Conservation (phyloP, 768 basidiomycete species). For the Arthromyces matolae region DNA sequence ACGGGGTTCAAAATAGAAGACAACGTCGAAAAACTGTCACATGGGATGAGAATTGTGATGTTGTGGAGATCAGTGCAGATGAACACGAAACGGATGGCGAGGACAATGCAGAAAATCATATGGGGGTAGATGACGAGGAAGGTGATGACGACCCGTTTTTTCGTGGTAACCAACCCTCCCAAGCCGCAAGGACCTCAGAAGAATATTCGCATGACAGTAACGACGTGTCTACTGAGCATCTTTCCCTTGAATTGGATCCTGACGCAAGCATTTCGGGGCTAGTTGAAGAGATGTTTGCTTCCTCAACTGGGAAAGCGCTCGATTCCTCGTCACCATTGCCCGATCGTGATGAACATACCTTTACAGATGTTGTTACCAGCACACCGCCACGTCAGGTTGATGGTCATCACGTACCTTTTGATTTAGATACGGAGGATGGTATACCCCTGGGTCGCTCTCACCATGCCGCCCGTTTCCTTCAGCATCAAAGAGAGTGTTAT, state of each 20-base stretch:
- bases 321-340: not conserved
- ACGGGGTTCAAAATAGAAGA: constrained; percentile 36
- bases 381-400: constrained; percentile 41
- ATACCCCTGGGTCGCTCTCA: constrained; percentile 62
- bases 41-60: constrained; percentile 77
- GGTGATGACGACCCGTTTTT: constrained; percentile 44
- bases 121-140: constrained; percentile 26
- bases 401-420: constrained; percentile 40
- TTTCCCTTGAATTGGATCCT: constrained; percentile 35
- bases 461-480: constrained; percentile 51
- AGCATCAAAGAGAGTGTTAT: constrained; percentile 35
- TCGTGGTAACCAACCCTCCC: constrained; percentile 29
- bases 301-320: constrained; percentile 26
- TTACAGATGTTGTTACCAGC: constrained; percentile 16
- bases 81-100: constrained; percentile 30
- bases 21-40: constrained; percentile 74
- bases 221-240: constrained; percentile 40
- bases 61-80: constrained; percentile 73
- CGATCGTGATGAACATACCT: too few relatives aligned
- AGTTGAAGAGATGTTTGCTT: constrained; percentile 65
- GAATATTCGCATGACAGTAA: constrained; percentile 43
- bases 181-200: constrained; percentile 21
- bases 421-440: constrained; percentile 61
- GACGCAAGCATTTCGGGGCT: constrained; percentile 67
- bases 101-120: constrained; percentile 25